Conservation (phyloP, 345 rosid genomes). For the Syzygium jambos region DNA sequence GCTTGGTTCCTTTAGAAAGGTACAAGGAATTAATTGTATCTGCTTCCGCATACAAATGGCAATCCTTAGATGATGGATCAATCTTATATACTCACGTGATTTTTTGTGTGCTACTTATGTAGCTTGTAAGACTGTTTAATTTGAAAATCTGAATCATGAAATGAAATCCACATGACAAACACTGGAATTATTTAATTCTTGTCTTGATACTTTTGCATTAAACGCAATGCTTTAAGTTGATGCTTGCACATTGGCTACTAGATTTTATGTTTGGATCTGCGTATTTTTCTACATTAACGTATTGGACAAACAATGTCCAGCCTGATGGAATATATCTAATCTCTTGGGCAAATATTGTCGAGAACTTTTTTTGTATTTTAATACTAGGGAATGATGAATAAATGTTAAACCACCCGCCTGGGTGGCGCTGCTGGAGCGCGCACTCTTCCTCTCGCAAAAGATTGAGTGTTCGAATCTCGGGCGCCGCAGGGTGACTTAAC, state of each 20-base stretch:
- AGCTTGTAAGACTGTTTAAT: background rate
- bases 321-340: background rate
- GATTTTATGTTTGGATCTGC: background rate
- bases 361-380: background rate
- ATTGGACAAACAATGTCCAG: background rate
- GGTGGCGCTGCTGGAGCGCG: too few species aligned
- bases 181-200: background rate
- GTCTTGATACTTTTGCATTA: background rate
- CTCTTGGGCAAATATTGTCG: background rate
- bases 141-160: background rate
- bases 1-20: constrained; percentile 91
- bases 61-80: background rate
- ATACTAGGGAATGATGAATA: background rate
- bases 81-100: background rate
- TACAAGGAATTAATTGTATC: constrained; percentile 9
- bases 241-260: background rate
- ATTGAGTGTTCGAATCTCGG: too few species aligned
- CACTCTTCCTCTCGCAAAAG: too few species aligned
- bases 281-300: background rate
- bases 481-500: too few species aligned
- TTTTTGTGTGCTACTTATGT: background rate
- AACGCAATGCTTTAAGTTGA: background rate
- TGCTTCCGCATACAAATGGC: background rate
- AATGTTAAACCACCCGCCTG: too few species aligned
- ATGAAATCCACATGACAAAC: background rate